Conservation (phyloP, 1,284 basidiomycete genomes). For the Neolentinus lepideus region DNA sequence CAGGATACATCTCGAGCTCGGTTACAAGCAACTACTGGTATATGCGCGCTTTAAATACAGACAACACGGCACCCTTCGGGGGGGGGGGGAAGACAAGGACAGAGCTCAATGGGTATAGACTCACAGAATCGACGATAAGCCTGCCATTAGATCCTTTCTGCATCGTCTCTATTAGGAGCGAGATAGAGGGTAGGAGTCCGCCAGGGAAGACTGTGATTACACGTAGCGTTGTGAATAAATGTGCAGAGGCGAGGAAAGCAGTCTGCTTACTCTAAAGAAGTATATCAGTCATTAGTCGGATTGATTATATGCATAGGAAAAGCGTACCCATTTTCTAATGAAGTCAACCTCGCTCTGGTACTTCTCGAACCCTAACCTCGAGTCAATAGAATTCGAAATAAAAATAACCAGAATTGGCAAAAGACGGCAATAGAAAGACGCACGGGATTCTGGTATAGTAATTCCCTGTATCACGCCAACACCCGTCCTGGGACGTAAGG, state of each 20-base stretch:
- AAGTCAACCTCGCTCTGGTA: constrained; percentile 66
- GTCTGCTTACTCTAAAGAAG: constrained; percentile 16
- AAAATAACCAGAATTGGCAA: not conserved
- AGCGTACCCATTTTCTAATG: constrained; percentile 69
- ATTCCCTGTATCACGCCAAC: constrained; percentile 75
- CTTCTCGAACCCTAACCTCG: constrained; percentile 39
- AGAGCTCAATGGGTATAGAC: not conserved
- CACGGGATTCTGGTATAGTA: constrained; percentile 72
- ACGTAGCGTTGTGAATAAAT: not conserved
- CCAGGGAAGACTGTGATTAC: constrained; percentile 82
- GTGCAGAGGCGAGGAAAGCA: not conserved
- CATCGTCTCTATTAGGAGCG: constrained; percentile 52
- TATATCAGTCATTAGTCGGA: constrained; percentile 2
- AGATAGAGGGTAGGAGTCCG: constrained; percentile 66
- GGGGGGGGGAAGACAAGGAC: not conserved
- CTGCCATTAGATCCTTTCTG: constrained; percentile 47
- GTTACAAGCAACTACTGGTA: not conserved
- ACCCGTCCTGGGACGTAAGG: constrained; percentile 54
- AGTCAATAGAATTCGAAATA: not conserved
- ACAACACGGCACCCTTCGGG: not conserved
- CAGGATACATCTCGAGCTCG: not conserved
- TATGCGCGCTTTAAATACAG: not conserved
- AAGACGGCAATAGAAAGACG: constrained; percentile 16
- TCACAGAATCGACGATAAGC: constrained; percentile 55
- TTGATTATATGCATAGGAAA: not conserved